Conservation (phyloP, 441 rosid species). For the Biscutella laevigata region DNA sequence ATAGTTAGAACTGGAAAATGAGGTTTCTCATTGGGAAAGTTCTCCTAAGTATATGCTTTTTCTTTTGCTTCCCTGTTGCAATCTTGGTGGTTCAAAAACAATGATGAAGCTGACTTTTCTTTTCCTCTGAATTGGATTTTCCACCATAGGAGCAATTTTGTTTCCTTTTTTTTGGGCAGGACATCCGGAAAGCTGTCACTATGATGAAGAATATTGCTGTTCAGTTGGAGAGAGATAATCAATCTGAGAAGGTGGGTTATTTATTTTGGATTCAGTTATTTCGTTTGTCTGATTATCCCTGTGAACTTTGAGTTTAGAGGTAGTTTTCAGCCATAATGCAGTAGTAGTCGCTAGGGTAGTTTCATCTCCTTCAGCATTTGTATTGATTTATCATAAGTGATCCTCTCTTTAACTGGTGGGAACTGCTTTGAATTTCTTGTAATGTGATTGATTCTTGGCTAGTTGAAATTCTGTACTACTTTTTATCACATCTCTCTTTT, state of each 20-base stretch:
- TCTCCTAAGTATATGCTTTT: constrained; percentile 1
- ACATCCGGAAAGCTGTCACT: constrained; percentile 44
- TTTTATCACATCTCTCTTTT: neutral
- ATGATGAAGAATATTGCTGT: constrained; percentile 58
- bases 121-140: neutral
- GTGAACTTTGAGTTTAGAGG: neutral
- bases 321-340: neutral
- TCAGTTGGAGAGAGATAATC: constrained; percentile 54
- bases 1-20: neutral
- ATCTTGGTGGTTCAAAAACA: too few relatives aligned
- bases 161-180: constrained; percentile 33
- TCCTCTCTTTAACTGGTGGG: neutral
- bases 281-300: neutral
- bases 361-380: neutral
- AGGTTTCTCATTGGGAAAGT: neutral
- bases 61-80: neutral
- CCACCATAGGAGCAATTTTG: neutral
- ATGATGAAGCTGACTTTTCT: too few relatives aligned
- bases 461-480: neutral
- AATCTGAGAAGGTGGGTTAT: constrained; percentile 45
- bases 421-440: neutral
- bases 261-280: neutral
- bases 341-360: neutral
- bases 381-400: neutral
- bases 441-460: constrained; percentile 1